Percentiles rank a stretch among this genome's conserved stretches.
Evolutionary conservation across 306 rosid genomes (phyloP).

Genomic region (Dryas alaskensis): DNA sequence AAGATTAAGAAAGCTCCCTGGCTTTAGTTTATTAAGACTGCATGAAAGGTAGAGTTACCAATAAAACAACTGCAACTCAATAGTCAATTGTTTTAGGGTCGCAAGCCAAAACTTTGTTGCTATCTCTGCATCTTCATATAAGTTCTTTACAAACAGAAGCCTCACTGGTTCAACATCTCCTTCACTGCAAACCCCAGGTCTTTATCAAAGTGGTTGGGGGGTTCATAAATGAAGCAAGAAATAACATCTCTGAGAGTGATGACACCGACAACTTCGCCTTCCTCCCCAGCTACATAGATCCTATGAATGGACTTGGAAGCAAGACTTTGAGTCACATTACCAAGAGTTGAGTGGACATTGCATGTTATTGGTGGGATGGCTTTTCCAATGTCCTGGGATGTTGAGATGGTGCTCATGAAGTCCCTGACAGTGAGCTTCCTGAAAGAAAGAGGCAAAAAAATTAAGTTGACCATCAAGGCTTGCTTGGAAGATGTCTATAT

Average conservation of each 20-base stretch:
- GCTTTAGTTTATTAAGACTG: conserved; percentile 53
- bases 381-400: conserved; percentile 41
- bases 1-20: conserved; percentile 54
- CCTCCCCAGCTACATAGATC: conserved; percentile 52
- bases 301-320: conserved; percentile 80
- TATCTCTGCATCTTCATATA: conserved; percentile 12
- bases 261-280: conserved; percentile 59
- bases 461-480: not conserved
- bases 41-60: conserved; percentile 30
- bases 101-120: conserved; percentile 23
- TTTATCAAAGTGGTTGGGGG: conserved; percentile 63
- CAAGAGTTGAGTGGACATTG: conserved; percentile 57
- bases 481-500: not conserved
- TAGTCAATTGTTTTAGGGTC: conserved; percentile 26
- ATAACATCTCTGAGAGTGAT: conserved; percentile 90
- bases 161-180: conserved; percentile 59
- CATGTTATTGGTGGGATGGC: conserved; percentile 57
- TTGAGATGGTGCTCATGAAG: conserved; percentile 49
- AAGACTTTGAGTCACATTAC: conserved; percentile 60
- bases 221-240: conserved; percentile 79
- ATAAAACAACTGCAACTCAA: conserved; percentile 20
- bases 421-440: conserved; percentile 75
- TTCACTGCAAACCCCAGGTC: conserved; percentile 58
- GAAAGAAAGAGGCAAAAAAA: conserved; percentile 28
- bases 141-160: conserved; percentile 6